phyloP scores from a whole-genome alignment of 1,139 yeast genomes.

The Maudiozyma humilis region DNA sequence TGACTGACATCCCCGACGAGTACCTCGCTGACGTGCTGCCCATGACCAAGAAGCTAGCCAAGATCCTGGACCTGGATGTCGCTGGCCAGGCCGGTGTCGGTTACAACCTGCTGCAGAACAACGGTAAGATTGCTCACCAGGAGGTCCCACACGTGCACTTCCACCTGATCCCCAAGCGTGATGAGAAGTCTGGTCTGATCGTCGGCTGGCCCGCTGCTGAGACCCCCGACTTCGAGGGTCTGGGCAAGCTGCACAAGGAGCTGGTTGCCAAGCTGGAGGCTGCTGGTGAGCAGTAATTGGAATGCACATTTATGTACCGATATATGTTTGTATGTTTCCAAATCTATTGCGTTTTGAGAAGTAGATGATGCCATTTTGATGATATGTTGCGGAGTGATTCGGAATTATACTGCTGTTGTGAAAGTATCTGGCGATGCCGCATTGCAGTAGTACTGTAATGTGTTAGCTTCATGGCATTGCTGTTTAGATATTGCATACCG shows the following conservation, averaged over 20 bases:
- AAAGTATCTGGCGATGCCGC: too few relatives aligned
- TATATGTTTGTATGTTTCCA: too few relatives aligned
- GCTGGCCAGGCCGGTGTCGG: slow-evolving; percentile 59
- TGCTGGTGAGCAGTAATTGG: neutral
- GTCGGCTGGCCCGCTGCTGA: slow-evolving; percentile 90
- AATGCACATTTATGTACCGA: neutral
- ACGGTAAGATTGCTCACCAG: slow-evolving; percentile 91
- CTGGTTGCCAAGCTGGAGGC: slow-evolving; percentile 46
- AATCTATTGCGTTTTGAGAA: too few relatives aligned
- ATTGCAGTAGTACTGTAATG: too few relatives aligned
- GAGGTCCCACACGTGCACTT: slow-evolving; percentile 91
- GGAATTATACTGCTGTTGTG: too few relatives aligned
- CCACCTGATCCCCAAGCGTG: slow-evolving; percentile 84
- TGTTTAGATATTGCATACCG: too few relatives aligned
- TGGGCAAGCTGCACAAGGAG: slow-evolving; percentile 58
- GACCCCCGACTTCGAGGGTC: slow-evolving; percentile 59
- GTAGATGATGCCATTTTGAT: too few relatives aligned
- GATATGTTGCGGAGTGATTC: too few relatives aligned
- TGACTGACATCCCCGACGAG: slow-evolving; percentile 89
- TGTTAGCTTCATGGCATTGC: too few relatives aligned
- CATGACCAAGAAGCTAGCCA: slow-evolving; percentile 74
- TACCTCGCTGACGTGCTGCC: slow-evolving; percentile 78
- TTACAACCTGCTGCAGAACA: slow-evolving; percentile 84
- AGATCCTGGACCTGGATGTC: slow-evolving; percentile 53
- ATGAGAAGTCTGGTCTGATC: slow-evolving; percentile 58